phyloP scores from a whole-genome alignment of 306 rosid genomes.

The Glycine latifolia region DNA sequence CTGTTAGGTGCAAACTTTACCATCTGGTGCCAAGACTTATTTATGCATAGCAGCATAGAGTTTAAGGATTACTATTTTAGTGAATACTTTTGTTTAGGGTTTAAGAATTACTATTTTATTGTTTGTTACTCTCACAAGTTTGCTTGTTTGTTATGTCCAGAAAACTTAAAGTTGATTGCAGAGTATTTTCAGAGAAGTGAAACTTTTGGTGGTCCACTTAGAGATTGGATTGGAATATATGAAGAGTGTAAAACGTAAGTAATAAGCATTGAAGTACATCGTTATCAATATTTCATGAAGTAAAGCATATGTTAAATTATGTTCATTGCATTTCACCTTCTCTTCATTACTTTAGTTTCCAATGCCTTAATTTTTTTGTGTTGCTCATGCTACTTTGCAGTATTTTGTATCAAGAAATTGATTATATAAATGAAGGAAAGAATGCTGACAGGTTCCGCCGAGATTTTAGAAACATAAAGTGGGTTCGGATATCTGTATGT shows the following conservation, averaged over 20 bases:
- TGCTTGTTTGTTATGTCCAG: slow-evolving; percentile 54
- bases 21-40: neutral
- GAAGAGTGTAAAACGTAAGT: slow-evolving; percentile 85
- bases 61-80: neutral
- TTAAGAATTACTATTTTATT: slow-evolving; percentile 1
- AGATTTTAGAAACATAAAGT: slow-evolving; percentile 87
- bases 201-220: slow-evolving; percentile 76
- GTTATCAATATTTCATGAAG: neutral
- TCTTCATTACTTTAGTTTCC: neutral
- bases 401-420: slow-evolving; percentile 92
- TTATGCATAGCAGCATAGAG: no score
- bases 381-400: slow-evolving; percentile 55
- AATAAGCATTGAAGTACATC: neutral
- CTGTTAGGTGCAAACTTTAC: neutral
- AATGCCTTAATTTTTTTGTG: slow-evolving; percentile 15
- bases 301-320: slow-evolving; percentile 1
- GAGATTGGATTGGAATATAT: slow-evolving; percentile 86
- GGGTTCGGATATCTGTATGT: slow-evolving; percentile 97
- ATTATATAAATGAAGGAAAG: slow-evolving; percentile 90
- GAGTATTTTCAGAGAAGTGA: slow-evolving; percentile 91
- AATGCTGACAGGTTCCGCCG: slow-evolving; percentile 87
- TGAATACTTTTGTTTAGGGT: neutral
- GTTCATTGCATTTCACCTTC: slow-evolving; percentile 5
- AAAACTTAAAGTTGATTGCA: slow-evolving; percentile 82
- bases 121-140: slow-evolving; percentile 8